These are phyloP conservation scores for Salinomyces thailandicus DNA, from an alignment of 2,329 filamentous ascomycete species.

Conservation along the genomic window DNA sequence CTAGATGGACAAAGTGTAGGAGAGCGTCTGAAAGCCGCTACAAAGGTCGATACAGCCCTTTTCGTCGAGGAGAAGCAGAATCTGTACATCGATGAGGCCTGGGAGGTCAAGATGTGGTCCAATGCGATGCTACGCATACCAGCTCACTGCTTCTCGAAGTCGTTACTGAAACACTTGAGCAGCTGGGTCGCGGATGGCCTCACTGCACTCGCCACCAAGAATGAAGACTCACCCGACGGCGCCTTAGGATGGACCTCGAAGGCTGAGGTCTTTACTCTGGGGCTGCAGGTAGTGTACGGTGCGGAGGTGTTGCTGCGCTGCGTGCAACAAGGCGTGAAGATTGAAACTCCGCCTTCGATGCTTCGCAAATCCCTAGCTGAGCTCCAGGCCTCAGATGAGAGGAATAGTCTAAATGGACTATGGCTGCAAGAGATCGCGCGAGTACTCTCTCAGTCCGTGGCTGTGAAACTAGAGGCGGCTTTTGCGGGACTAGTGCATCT, in stretches of 20 bases:
- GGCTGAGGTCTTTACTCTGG: constrained; percentile 55
- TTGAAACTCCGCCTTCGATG: constrained; percentile 13
- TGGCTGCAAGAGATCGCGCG: constrained; percentile 28
- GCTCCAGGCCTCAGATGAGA: constrained; percentile 15
- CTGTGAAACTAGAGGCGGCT: constrained; percentile 8
- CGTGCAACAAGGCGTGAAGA: constrained; percentile 8
- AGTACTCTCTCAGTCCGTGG: constrained; percentile 19
- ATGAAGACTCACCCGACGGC: constrained; percentile 43
- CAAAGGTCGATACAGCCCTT: constrained; percentile 51
- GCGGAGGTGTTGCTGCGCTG: constrained; percentile 30
- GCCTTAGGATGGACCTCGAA: constrained; percentile 64
- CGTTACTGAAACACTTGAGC: constrained; percentile 13
- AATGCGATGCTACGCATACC: constrained; percentile 34
- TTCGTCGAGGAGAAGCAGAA: constrained; percentile 91
- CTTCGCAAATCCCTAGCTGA: constrained; percentile 21
- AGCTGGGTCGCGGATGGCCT: constrained; percentile 46
- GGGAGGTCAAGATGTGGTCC: constrained; percentile 62
- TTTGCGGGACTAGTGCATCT: background rate
- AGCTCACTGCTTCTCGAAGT: constrained; percentile 15
- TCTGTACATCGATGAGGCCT: constrained; percentile 74
- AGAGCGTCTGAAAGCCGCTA: constrained; percentile 8
- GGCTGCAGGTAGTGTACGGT: constrained; percentile 35
- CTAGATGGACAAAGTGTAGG: constrained; percentile 2
- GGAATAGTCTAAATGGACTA: constrained; percentile 25
- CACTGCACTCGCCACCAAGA: constrained; percentile 28